phyloP scores from a whole-genome alignment of 2,329 filamentous ascomycete genomes.

The Colletotrichum brevisporum region DNA sequence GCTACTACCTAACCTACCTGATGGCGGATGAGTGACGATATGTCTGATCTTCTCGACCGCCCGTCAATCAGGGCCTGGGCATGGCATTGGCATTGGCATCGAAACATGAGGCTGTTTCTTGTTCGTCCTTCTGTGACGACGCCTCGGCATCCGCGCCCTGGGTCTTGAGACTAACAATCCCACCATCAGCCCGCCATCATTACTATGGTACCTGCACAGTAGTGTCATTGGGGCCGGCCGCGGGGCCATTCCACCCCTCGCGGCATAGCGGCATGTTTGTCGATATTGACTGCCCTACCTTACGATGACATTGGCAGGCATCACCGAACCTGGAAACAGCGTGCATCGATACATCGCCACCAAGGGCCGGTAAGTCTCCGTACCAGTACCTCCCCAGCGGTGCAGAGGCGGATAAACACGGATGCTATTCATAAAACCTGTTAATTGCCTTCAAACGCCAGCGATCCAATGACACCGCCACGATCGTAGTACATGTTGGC shows the following conservation, averaged over 20 bases:
- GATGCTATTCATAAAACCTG: conserved; percentile 28
- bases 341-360: conserved; percentile 1
- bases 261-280: conserved; percentile 36
- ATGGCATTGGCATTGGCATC: conserved; percentile 42
- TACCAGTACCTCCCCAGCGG: conserved; percentile 7
- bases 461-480: neutral
- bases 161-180: conserved; percentile 34
- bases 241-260: neutral
- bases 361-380: conserved; percentile 20
- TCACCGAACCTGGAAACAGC: conserved; percentile 15
- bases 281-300: conserved; percentile 37
- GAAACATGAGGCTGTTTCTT: conserved; percentile 53
- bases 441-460: conserved; percentile 4
- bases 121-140: conserved; percentile 37
- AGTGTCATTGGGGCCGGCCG: no score
- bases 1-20: neutral
- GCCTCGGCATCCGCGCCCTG: conserved; percentile 33
- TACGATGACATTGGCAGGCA: neutral
- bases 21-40: neutral
- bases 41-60: neutral
- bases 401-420: conserved; percentile 9
- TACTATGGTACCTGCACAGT: no score
- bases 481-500: neutral
- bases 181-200: neutral
- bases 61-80: neutral